A percentile compares a stretch with the other conserved stretches of the same genome.
Conservation (phyloP, 371 early-diverging fungal genomes). For the Circinella minor region DNA sequence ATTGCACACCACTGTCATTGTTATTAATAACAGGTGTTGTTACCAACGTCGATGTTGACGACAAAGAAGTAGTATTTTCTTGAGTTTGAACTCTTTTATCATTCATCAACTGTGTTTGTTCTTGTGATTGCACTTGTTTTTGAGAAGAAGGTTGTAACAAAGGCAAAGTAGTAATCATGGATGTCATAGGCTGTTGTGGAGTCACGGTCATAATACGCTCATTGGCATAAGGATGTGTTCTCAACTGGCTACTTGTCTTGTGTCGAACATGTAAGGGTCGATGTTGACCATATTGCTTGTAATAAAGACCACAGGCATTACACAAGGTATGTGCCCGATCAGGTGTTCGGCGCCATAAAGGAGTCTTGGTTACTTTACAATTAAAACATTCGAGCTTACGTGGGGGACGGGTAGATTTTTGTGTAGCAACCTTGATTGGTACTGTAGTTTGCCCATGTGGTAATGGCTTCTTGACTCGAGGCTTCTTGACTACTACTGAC, state of each 20-base stretch:
- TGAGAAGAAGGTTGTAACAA: constrained; percentile 12
- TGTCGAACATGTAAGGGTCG: constrained; percentile 68
- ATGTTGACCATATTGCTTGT: constrained; percentile 74
- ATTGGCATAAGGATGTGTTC: constrained; percentile 24
- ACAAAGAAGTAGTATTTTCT: background rate
- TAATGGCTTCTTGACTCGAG: constrained; percentile 12
- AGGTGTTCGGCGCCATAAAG: constrained; percentile 82
- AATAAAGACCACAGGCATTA: constrained; percentile 88
- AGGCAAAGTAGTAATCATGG: constrained; percentile 17
- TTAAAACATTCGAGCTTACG: constrained; percentile 80
- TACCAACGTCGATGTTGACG: too few species aligned
- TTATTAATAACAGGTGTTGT: background rate
- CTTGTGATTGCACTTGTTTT: background rate
- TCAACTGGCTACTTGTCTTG: constrained; percentile 38
- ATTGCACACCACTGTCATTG: constrained; percentile 28
- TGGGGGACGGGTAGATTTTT: constrained; percentile 32
- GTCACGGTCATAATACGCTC: constrained; percentile 22
- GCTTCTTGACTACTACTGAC: constrained; percentile 7
- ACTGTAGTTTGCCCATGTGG: constrained; percentile 29
- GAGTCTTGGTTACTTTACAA: constrained; percentile 79
- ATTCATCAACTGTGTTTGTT: background rate
- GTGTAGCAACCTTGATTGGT: constrained; percentile 24
- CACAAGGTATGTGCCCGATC: constrained; percentile 80
- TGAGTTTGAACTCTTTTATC: background rate
- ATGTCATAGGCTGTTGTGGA: constrained; percentile 17